Percentiles rank a stretch among this genome's conserved stretches.
Conservation (phyloP, 75 land plant genomes). For the Larix kaempferi region DNA sequence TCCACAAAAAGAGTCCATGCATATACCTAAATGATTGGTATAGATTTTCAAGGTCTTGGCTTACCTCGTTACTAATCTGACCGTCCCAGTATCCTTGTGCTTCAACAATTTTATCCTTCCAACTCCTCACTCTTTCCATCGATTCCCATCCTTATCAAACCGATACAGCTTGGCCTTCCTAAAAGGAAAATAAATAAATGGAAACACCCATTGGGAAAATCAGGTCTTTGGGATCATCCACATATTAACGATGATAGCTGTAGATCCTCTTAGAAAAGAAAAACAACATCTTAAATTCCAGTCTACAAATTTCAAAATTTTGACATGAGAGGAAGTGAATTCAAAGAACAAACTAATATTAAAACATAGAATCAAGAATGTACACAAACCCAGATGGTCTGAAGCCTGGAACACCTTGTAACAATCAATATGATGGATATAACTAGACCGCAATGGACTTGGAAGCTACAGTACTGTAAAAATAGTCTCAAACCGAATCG, state of each 20-base stretch:
- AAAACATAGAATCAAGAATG: background rate
- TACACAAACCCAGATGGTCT: background rate
- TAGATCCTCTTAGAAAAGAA: background rate
- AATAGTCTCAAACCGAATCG: background rate
- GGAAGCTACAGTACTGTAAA: background rate
- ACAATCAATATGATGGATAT: background rate
- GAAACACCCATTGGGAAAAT: background rate
- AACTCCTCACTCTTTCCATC: constrained; percentile 94
- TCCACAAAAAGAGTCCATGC: background rate
- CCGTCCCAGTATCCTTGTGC: constrained; percentile 75
- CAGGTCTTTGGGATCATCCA: background rate
- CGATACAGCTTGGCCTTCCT: constrained; percentile 91
- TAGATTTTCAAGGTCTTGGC: constrained; percentile 94
- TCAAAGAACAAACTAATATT: background rate
- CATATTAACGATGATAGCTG: background rate
- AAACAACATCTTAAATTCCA: background rate
- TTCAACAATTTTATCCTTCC: constrained; percentile 85
- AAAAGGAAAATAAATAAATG: constrained; percentile 2
- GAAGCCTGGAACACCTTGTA: no score
- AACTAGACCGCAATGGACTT: background rate
- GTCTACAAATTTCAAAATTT: background rate
- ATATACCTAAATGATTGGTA: constrained; percentile 70
- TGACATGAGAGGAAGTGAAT: background rate
- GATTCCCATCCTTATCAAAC: constrained; percentile 77
- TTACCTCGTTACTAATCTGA: constrained; percentile 89